Evolutionary conservation across 768 basidiomycete genomes (phyloP).

Genomic region (Tylopilus cervinicoccineus): DNA sequence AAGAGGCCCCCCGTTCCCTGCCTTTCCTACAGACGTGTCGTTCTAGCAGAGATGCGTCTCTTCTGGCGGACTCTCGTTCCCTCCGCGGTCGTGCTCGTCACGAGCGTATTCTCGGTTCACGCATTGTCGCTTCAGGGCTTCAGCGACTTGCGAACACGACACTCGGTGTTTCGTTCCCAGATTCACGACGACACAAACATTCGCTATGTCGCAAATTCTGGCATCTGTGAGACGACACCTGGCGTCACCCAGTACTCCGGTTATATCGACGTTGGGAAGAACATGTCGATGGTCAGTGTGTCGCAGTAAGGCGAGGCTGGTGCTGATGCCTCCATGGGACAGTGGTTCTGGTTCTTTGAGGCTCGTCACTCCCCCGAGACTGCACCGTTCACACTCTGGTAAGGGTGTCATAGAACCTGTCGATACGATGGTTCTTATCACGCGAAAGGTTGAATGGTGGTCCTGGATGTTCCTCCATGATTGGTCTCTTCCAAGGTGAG

Average conservation of each 20-base stretch:
- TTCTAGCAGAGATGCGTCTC: conserved; percentile 16
- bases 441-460: conserved; percentile 50
- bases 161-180: conserved; percentile 12
- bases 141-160: neutral
- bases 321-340: conserved; percentile 3
- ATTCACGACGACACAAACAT: conserved; percentile 29
- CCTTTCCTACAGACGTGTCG: too few relatives aligned
- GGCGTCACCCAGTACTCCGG: conserved; percentile 58
- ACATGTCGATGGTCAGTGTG: conserved; percentile 53
- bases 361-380: conserved; percentile 54
- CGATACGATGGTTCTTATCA: neutral
- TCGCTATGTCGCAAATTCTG: conserved; percentile 54
- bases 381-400: conserved; percentile 68
- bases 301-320: neutral
- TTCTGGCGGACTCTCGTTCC: neutral
- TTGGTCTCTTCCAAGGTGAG: conserved; percentile 61
- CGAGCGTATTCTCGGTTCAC: neutral
- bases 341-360: conserved; percentile 80
- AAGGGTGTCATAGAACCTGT: neutral
- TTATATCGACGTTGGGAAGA: conserved; percentile 52
- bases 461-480: conserved; percentile 61
- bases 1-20: neutral
- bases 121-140: neutral
- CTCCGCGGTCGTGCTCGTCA: neutral
- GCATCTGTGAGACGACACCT: conserved; percentile 63